Evolutionary conservation across 305 asterid genomes (phyloP), one percentile per base, ranked within the genome.

Genomic region (Fraxinus albicans): DNA sequence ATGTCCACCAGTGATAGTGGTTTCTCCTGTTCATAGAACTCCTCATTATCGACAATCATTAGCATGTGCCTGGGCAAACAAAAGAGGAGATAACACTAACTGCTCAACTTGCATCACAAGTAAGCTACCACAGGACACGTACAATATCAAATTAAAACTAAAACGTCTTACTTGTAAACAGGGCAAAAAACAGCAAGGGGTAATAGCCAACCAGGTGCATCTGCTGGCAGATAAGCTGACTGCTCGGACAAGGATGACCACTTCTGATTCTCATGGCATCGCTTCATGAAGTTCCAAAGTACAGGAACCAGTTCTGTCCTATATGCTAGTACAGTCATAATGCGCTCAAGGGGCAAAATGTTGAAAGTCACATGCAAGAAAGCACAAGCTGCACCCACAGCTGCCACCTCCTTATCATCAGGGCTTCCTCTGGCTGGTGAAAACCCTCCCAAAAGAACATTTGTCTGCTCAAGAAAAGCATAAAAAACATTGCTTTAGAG

Each of bases 131-230:
- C 21, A 72, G 76, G 84, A 81, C 42, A 65, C 79, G 44, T 29
- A 58, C 81, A 67, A 74, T 81, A 73, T 69, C 70, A 67, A 15
- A 76, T 77, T 77, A 35, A 27, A 84, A 38, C 29, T 76, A 80
- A 84, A 58, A 80, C 65, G 82, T 84, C 95, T 90, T 89, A 97
- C 98, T 93, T 95, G 90, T 95, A 95, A 63, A 97, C 93, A 12
- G 99, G 98, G 89, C 99, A 97, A 91, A 97, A 97, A 78, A 91
- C 98, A 65, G 97, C 93, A 80, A 97, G 87, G 34, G 99, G 98
- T 84, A 95, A 86, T 81, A 95, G 92, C 95, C 95, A 92, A 83
- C 98, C 98, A 84, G 97, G 94, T 5, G 91, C 85, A 84, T 90
- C 96, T 79, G 86, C 81, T 35, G 96, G 96, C 85, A 93, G 83